Evolutionary conservation across 2,329 filamentous ascomycete species (phyloP).

Genomic region (Trichoderma atrobrunneum): DNA sequence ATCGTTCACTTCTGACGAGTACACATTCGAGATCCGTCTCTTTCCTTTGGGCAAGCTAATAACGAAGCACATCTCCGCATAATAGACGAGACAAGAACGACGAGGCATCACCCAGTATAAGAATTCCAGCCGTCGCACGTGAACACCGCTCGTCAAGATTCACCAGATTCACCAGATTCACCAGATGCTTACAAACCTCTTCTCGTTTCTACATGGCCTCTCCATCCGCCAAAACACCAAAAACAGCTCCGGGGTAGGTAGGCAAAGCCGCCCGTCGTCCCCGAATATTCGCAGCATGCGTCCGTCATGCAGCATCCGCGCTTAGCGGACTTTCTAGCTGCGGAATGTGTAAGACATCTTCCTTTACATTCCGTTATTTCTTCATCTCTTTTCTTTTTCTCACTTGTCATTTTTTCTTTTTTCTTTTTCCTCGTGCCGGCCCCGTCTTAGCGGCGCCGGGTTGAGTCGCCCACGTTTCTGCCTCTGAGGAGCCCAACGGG

Average conservation of each 20-base stretch:
- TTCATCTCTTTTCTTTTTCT: background rate
- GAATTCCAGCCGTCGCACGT: background rate
- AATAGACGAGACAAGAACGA: background rate
- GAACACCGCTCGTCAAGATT: background rate
- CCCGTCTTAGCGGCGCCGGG: background rate
- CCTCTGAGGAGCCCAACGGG: background rate
- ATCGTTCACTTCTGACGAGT: background rate
- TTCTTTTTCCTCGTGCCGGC: background rate
- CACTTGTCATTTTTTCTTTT: background rate
- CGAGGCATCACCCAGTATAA: background rate
- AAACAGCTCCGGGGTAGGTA: background rate
- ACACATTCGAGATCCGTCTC: background rate
- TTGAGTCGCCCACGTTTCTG: background rate
- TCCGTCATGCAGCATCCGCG: slow-evolving; percentile 9
- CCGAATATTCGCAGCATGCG: background rate
- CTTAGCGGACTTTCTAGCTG: background rate
- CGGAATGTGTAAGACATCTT: background rate
- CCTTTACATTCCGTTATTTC: background rate
- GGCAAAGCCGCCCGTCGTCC: background rate
- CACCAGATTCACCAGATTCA: background rate
- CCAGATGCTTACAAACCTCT: background rate
- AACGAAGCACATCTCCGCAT: background rate
- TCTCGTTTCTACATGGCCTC: too few relatives aligned
- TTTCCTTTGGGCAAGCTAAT: background rate
- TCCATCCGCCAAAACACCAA: background rate